Conservation (phyloP, 1,139 yeast species). For the Suhomyces wounanorum region DNA sequence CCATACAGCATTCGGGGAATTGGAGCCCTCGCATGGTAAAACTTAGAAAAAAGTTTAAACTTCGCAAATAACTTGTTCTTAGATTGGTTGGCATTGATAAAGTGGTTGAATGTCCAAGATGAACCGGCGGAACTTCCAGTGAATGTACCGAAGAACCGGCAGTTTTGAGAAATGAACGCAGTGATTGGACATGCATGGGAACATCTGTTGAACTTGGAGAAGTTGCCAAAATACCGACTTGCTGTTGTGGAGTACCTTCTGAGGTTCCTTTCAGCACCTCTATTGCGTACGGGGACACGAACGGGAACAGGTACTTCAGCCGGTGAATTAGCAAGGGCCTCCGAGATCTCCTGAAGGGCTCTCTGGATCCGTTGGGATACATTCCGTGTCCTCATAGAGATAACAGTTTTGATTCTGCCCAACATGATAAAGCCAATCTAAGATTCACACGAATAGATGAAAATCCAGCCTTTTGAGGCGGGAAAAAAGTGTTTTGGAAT, state of each 20-base stretch:
- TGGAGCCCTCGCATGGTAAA: slow-evolving; percentile 14
- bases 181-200: not conserved
- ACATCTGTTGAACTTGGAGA: not conserved
- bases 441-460: slow-evolving; percentile 4
- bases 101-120: slow-evolving; percentile 15
- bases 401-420: slow-evolving; percentile 17
- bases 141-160: slow-evolving; percentile 13
- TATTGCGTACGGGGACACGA: slow-evolving; percentile 9
- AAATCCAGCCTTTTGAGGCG: slow-evolving; percentile 4
- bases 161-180: not conserved
- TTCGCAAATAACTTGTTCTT: slow-evolving; percentile 14
- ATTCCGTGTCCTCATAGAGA: slow-evolving; percentile 28
- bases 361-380: slow-evolving; percentile 30
- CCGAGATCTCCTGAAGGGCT: slow-evolving; percentile 36
- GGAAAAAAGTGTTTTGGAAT: not conserved
- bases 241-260: slow-evolving; percentile 2
- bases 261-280: slow-evolving; percentile 1
- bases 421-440: not conserved
- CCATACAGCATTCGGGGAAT: slow-evolving; percentile 14
- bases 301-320: slow-evolving; percentile 26
- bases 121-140: slow-evolving; percentile 8
- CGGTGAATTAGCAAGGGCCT: slow-evolving; percentile 23
- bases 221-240: not conserved
- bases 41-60: slow-evolving; percentile 15
- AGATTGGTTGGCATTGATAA: slow-evolving; percentile 12